Evolutionary conservation across 75 land plant species (phyloP).

Genomic region (Pinus taeda): DNA sequence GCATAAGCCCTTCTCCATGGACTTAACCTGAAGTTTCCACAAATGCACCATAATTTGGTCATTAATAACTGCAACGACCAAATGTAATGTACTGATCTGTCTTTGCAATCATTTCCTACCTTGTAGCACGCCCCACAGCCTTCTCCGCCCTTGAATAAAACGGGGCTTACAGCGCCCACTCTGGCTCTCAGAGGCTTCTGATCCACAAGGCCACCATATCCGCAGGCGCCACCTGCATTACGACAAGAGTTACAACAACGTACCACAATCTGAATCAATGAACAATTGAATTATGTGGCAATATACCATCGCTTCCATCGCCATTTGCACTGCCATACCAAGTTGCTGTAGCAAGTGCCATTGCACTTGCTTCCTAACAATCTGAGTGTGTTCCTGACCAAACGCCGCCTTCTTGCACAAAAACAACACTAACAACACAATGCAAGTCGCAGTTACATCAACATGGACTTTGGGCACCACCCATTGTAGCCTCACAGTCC

Average conservation of each 20-base stretch:
- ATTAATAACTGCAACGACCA: too few species aligned
- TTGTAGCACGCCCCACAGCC: slow-evolving; percentile 90
- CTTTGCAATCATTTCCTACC: background rate
- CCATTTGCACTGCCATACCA: slow-evolving; percentile 92
- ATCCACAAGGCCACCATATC: slow-evolving; percentile 73
- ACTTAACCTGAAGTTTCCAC: slow-evolving; percentile 14
- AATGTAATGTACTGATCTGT: too few species aligned
- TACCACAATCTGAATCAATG: background rate
- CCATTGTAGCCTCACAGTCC: too few species aligned
- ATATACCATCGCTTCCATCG: slow-evolving; percentile 76
- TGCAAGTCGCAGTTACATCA: too few species aligned
- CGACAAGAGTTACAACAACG: background rate
- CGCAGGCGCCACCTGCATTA: slow-evolving; percentile 79
- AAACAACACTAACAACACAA: background rate
- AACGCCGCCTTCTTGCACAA: background rate
- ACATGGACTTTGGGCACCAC: too few species aligned
- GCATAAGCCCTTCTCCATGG: slow-evolving; percentile 8
- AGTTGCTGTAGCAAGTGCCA: slow-evolving; percentile 85
- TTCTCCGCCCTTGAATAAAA: slow-evolving; percentile 65
- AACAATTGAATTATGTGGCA: background rate
- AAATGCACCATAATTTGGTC: too few species aligned
- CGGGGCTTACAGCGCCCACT: slow-evolving; percentile 75
- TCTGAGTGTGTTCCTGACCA: too few species aligned
- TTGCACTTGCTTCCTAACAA: slow-evolving; percentile 8
- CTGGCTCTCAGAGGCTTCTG: slow-evolving; percentile 54